Evolutionary conservation across 192 early-diverging fungal genomes (phyloP), one percentile per base, ranked within the genome.

Genomic region (Coemansia sp.): DNA sequence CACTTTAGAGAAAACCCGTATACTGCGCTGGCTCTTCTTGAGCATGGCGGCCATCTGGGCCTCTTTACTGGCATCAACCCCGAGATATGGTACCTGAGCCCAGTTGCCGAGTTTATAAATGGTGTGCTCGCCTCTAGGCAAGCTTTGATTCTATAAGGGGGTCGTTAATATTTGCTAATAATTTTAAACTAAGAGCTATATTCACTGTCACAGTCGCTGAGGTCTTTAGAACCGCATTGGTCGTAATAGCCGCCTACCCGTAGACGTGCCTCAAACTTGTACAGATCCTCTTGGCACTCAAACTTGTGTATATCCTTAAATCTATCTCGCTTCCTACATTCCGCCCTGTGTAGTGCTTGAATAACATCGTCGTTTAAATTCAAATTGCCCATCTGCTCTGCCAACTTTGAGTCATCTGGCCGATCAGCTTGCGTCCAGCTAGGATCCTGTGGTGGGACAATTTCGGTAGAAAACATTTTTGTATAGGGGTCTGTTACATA

Each of bases 11-110:
- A 64, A 9, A 97, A 97, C 68, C 93, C 93, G 15, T 78, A 89
- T 75, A 79, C 90, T n/a, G 54, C 93, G 5, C 68, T 97, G 27
- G 94, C 90, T 5, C 86, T 88, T 2, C 93, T 93, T 18, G 44
- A 67, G 10, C 77, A 83, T 20, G 95, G 95, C 40, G 95, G 95
- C 6, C 95, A 97, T 75, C 75, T 97, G 70, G 95, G 93, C 3
- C 95, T 91, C 91, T 81, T 81, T 22, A 59, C 72, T 27, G 65
- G 65, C 16, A 16, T 47, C 6, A 15, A 2, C 5, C 66, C 66
- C 4, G 16, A 40, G 20, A 55, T 67, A 8, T 91, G 90, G 90
- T 79, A 78, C 29, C 76, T 86, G 7, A 74, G 84, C 11, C 90
- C 90, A 33, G 52, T 91, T 27, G 68, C 72, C 33, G 89, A 91